Conservation (phyloP, 331 rosid genomes). For the Quercus tomentella region DNA sequence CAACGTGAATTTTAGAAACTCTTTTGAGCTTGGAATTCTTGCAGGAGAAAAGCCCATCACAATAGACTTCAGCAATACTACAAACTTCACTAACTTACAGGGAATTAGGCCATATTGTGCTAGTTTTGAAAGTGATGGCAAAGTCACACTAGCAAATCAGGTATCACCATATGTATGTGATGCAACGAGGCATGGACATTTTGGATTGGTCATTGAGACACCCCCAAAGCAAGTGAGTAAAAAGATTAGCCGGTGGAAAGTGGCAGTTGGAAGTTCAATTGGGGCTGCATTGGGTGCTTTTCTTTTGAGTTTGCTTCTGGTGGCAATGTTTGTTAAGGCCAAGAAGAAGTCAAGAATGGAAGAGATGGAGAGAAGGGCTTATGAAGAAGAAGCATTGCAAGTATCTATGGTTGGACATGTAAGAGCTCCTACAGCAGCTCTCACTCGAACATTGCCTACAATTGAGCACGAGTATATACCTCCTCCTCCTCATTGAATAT, state of each 20-base stretch:
- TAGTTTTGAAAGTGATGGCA: conserved; percentile 75
- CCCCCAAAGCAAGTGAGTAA: conserved; percentile 34
- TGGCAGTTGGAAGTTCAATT: conserved; percentile 71
- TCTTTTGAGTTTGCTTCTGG: conserved; percentile 72
- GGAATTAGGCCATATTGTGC: conserved; percentile 61
- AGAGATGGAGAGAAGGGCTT: conserved; percentile 83
- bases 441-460: conserved; percentile 59
- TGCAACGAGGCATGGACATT: conserved; percentile 78
- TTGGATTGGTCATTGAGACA: conserved; percentile 67
- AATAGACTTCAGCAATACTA: conserved; percentile 57
- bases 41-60: conserved; percentile 59
- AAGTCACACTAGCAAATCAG: conserved; percentile 54
- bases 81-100: conserved; percentile 22
- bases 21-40: conserved; percentile 74
- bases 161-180: conserved; percentile 49
- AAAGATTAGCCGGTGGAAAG: conserved; percentile 71
- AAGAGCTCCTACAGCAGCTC: conserved; percentile 77
- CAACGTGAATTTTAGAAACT: conserved; percentile 51
- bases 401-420: conserved; percentile 99
- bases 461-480: conserved; percentile 57
- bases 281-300: conserved; percentile 86
- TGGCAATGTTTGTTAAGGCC: conserved; percentile 92
- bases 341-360: conserved; percentile 83
- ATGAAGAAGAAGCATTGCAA: conserved; percentile 92
- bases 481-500: conserved; percentile 43